Evolutionary conservation across 768 basidiomycete genomes (phyloP), one percentile per base, ranked within the genome.

Genomic region (Cystobasidiopsis lactophilus): DNA sequence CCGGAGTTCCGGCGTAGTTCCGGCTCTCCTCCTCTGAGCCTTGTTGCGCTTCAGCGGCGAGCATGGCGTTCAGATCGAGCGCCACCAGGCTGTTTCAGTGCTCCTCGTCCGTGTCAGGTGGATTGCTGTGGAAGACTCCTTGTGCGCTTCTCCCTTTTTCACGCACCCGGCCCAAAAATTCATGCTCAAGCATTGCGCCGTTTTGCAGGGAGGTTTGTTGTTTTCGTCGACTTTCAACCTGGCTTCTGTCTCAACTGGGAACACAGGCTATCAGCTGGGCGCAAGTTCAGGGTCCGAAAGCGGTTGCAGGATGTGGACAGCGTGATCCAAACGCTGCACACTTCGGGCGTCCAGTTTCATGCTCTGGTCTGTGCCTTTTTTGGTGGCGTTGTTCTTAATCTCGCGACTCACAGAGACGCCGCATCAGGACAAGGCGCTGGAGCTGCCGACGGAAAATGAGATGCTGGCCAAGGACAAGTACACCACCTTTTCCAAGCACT

Each of bases 381-480:
- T 23, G 39, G 38, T 33, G 33, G 37, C 30, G 23, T 51, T 21
- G 18, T 19, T 27, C 24, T 10, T 30, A 33, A n/a, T 24, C n/a
- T 35, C 21, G 30, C 49, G 3, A 3, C 13, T 39, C 4, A 40
- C 40, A 7, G 13, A 2, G 24, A n/a, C 37, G 16, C 40, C 40
- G n/a, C n/a, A n/a, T n/a, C 59, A 91, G 85, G 71, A 69, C 46
- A 72, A 71, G 50, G 85, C 83, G 3, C 69, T 95, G 51, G 74
- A 78, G 53, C 71, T 98, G 29, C 93, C 93, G 47, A 91, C 83
- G 64, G 86, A 96, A 64, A 73, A 79, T 58, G 85, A 93, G 68
- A 96, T 96, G 93, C 73, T 70, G 11, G 70, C 91, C 1, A 77
- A 73, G 62, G 91, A 96, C 71, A 98, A 98, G 67, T 98, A 96